Evolutionary conservation across 177 flowering plant genomes (phyloP), one percentile per base, ranked within the genome.

Genomic region (Vitis hybrid): DNA sequence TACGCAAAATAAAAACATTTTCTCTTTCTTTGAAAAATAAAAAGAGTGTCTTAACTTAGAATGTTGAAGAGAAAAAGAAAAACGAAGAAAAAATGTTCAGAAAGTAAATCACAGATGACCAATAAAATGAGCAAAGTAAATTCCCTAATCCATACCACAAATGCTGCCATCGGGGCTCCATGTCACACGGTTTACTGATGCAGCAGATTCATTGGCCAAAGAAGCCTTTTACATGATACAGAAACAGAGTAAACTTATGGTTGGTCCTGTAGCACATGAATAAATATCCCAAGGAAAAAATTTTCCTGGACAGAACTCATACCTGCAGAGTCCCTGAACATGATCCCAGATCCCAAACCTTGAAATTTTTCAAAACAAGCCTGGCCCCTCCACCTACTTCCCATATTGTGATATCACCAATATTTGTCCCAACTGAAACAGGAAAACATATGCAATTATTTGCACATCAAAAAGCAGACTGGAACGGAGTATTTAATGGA

Each of bases 131-230:
- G 18, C 50, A 18, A 53, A 10, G 3, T 1, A 64, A 31, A 55
- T 22, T 8, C 10, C 18, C 12, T 19, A 39, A 22, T 8, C 53
- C 69, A 12, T 79, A 83, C 86, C 83, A 68, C 79, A 73, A 29
- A 79, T 68, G 9, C 45, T 14, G 19, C 86, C 86, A 69, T 79
- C 86, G 51, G 82, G 83, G 55, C 81, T 77, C 86, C 85, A 84
- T 55, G 65, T 59, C 58, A 84, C 85, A 60, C 86, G 83, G 74
- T 84, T 84, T 3, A 84, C 78, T 10, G 83, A 72, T 53, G 76
- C 83, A 70, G 77, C 19, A 68, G 72, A 70, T 48, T 83, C 82
- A 52, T 55, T 78, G 39, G 77, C 72, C 62, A 83, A 45, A 16
- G 82, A 78, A 14, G 72, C 79, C 86, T 80, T 51, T 0, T 56